Conservation (phyloP, 768 basidiomycete genomes). For the Pulveroboletus sp. region DNA sequence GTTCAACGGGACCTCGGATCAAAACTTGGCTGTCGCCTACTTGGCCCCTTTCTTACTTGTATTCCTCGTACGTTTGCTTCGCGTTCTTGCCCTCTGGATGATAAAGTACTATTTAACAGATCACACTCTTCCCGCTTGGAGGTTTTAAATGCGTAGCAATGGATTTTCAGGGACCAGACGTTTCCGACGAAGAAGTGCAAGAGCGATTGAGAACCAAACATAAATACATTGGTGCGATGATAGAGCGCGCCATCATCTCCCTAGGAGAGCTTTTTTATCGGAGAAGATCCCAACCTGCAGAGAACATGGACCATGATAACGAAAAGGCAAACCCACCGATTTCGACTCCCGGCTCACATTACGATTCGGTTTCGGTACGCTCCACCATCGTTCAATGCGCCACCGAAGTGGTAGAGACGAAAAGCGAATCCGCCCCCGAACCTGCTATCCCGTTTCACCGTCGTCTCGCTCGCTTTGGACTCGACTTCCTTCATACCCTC, state of each 20-base stretch:
- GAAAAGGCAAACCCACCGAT: constrained; percentile 7
- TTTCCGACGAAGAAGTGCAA: constrained; percentile 52
- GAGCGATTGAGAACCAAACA: constrained; percentile 41
- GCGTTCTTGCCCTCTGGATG: neutral
- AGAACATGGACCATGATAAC: neutral
- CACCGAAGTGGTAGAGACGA: neutral
- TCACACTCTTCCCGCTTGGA: constrained; percentile 65
- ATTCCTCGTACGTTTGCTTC: constrained; percentile 44
- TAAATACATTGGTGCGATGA: constrained; percentile 11
- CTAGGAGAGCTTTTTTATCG: neutral
- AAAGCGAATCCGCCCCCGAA: constrained; percentile 4
- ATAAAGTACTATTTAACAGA: constrained; percentile 27
- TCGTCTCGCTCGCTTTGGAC: constrained; percentile 8
- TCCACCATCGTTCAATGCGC: constrained; percentile 7
- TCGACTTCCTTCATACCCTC: constrained; percentile 34
- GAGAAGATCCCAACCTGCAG: neutral
- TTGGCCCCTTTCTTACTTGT: constrained; percentile 59
- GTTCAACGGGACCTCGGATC: constrained; percentile 55
- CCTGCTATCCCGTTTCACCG: neutral
- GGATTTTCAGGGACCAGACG: constrained; percentile 65
- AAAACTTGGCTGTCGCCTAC: constrained; percentile 63
- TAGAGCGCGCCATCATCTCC: constrained; percentile 10
- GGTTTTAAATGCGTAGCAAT: constrained; percentile 49
- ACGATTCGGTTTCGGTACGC: neutral
- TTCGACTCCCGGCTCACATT: neutral